Conservation (phyloP, 257 asterid species). For the Eustoma russellianum region DNA sequence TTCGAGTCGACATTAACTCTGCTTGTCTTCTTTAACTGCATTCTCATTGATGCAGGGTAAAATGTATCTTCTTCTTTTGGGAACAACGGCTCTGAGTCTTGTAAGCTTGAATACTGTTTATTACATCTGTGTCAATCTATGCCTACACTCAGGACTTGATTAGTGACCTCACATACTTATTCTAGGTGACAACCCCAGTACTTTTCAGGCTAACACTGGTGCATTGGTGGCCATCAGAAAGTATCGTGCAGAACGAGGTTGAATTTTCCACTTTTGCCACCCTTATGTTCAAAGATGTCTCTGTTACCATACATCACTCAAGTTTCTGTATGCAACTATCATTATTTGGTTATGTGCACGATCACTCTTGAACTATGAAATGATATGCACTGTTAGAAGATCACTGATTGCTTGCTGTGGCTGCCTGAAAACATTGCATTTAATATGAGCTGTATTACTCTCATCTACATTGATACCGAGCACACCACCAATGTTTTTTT, state of each 20-base stretch:
- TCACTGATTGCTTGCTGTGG: no score
- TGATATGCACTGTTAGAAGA: no score
- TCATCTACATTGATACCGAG: no score
- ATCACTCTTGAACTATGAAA: no score
- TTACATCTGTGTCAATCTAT: background rate
- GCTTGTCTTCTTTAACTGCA: constrained; percentile 1
- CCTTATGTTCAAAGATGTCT: no score
- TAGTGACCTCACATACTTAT: constrained; percentile 5
- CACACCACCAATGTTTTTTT: no score
- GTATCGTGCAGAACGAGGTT: constrained; percentile 49
- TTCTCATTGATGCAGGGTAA: constrained; percentile 51
- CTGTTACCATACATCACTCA: no score
- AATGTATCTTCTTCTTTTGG: constrained; percentile 92
- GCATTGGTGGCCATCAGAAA: constrained; percentile 85
- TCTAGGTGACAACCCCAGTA: constrained; percentile 87
- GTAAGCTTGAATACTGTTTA: constrained; percentile 35
- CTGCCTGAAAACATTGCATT: no score
- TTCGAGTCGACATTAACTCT: background rate
- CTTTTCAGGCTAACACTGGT: constrained; percentile 76
- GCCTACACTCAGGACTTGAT: background rate
- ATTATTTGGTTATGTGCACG: no score
- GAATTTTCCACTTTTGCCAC: background rate
- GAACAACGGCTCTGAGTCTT: constrained; percentile 93
- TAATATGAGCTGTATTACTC: no score
- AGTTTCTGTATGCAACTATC: no score